phyloP scores from a whole-genome alignment of 805 yeast genomes.

The Metschnikowia bowlesiae region DNA sequence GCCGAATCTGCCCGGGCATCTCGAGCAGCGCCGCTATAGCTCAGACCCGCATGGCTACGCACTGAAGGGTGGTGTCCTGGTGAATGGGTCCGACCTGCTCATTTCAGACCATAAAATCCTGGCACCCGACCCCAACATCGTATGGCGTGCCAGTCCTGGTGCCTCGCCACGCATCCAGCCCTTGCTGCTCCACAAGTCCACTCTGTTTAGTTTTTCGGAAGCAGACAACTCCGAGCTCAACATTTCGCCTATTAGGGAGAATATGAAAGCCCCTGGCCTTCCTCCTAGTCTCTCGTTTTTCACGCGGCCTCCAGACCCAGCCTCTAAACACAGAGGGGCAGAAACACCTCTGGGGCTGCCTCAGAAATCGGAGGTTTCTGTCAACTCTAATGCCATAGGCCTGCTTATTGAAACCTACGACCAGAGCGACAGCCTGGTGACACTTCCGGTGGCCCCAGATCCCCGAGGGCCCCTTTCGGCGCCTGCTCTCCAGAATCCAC shows the following conservation, averaged over 20 bases:
- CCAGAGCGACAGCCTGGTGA: slow-evolving; percentile 23
- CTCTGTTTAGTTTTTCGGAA: slow-evolving; percentile 24
- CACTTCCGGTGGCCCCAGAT: slow-evolving; percentile 4
- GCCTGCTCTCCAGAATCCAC: slow-evolving; percentile 5
- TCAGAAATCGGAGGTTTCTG: slow-evolving; percentile 18
- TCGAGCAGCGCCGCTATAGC: background rate
- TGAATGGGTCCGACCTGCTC: background rate
- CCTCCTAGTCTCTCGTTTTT: background rate
- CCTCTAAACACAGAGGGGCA: background rate
- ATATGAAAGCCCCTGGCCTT: background rate
- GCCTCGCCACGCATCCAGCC: background rate
- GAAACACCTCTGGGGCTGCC: slow-evolving; percentile 14
- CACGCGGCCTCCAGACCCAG: background rate
- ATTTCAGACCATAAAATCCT: background rate
- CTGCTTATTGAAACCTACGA: slow-evolving; percentile 29
- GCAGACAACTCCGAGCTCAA: slow-evolving; percentile 22
- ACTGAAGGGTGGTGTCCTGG: background rate
- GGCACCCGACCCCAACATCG: too few species aligned
- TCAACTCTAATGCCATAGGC: slow-evolving; percentile 23
- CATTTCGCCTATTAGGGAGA: slow-evolving; percentile 14
- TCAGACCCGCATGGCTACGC: background rate
- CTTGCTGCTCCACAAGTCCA: background rate
- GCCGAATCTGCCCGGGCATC: background rate
- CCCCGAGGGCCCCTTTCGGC: background rate
- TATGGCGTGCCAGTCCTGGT: too few species aligned